Evolutionary conservation across 2,329 filamentous ascomycete species (phyloP).

Genomic region (Hyphodiscus sp.): DNA sequence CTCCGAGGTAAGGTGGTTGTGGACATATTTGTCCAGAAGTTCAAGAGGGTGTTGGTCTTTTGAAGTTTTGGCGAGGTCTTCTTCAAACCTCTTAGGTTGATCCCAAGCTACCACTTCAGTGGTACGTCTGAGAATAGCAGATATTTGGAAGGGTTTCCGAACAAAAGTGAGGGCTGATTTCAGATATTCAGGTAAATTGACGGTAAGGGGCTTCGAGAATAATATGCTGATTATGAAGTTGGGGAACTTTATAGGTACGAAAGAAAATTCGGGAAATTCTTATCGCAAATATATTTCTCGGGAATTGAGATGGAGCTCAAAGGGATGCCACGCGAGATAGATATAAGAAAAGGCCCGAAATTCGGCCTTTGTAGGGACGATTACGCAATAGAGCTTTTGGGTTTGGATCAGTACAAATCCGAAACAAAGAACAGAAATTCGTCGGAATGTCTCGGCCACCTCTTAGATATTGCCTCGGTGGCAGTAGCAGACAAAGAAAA

Average conservation of each 20-base stretch:
- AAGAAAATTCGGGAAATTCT: conserved; percentile 8
- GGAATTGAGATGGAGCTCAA: conserved; percentile 3
- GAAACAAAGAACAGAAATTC: neutral
- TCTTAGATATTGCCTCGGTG: neutral
- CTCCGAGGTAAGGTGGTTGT: conserved; percentile 1
- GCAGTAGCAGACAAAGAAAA: neutral
- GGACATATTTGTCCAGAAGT: neutral
- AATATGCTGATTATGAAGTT: neutral
- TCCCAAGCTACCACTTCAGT: neutral
- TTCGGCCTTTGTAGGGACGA: neutral
- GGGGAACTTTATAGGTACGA: conserved; percentile 7
- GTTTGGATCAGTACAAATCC: neutral
- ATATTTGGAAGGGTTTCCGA: neutral
- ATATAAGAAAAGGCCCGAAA: conserved; percentile 1
- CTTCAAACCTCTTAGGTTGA: neutral
- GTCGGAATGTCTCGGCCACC: neutral
- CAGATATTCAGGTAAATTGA: neutral
- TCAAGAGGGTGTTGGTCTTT: too few relatives aligned
- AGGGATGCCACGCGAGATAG: neutral
- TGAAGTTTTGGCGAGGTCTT: neutral
- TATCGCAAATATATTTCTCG: conserved; percentile 9
- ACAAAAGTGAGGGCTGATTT: neutral
- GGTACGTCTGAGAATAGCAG: neutral
- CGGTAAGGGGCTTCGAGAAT: neutral
- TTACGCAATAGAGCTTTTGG: too few relatives aligned